Evolutionary conservation across 306 rosid species (phyloP).

Genomic region (Trichosanthes cucumerina): DNA sequence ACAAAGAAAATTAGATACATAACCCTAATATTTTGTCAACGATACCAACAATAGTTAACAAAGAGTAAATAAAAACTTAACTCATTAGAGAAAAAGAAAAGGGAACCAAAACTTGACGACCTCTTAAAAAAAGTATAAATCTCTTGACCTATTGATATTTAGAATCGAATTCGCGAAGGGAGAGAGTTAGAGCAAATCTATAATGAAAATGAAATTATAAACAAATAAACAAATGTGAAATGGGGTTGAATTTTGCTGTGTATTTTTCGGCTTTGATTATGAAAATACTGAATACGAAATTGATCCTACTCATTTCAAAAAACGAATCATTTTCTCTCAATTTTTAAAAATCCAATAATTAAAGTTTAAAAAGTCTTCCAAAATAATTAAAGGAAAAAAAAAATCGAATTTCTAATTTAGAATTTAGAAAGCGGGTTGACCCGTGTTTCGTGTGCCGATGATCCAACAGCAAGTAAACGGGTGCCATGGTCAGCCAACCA

Average conservation of each 20-base stretch:
- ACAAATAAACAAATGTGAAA: not conserved
- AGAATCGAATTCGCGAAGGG: no score
- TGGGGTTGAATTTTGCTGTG: not conserved
- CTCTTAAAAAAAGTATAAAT: no score
- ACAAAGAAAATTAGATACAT: no score
- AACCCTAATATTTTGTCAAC: no score
- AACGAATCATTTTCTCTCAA: not conserved
- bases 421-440: constrained; percentile 5
- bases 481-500: not conserved
- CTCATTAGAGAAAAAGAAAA: no score
- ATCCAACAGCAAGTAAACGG: constrained; percentile 9
- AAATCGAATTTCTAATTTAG: not conserved
- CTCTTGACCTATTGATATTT: no score
- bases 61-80: no score
- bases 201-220: not conserved
- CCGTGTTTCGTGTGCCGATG: not conserved
- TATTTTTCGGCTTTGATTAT: not conserved
- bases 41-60: no score
- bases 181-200: no score
- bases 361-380: not conserved
- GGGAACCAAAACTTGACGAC: no score
- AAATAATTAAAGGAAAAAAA: no score
- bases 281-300: not conserved
- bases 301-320: not conserved
- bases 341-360: not conserved